phyloP scores from a whole-genome alignment of 73 alveolate genomes.

The Paramecium sonneborni region DNA sequence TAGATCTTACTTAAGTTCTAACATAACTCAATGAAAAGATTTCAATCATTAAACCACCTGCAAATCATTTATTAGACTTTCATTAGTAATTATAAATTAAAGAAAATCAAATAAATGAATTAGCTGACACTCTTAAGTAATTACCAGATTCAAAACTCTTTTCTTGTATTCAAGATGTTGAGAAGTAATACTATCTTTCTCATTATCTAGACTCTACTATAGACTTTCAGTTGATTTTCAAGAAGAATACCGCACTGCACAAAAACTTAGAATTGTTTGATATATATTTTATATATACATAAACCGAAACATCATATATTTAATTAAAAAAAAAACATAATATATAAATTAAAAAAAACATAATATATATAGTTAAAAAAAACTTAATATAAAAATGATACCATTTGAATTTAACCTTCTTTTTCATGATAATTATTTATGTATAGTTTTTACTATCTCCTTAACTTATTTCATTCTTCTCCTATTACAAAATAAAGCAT shows the following conservation, averaged over 20 bases:
- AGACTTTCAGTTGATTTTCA: slow-evolving; percentile 18
- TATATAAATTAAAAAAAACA: background rate
- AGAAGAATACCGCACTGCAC: background rate
- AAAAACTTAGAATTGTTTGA: slow-evolving; percentile 3
- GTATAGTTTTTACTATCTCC: too few relatives aligned
- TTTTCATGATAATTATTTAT: too few relatives aligned
- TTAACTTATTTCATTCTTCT: too few relatives aligned
- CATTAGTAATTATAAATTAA: background rate
- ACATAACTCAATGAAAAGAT: background rate
- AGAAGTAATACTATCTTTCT: background rate
- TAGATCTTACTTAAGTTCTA: background rate
- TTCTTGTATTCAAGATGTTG: slow-evolving; percentile 27
- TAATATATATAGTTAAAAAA: too few relatives aligned
- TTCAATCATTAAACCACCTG: background rate
- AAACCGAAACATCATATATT: too few relatives aligned
- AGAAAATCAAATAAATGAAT: background rate
- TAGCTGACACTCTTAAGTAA: background rate
- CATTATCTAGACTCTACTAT: background rate
- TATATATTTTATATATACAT: background rate
- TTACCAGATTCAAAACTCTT: slow-evolving; percentile 31
- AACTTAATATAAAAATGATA: too few relatives aligned
- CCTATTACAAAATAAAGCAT: too few relatives aligned
- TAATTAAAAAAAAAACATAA: background rate
- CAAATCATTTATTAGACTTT: background rate
- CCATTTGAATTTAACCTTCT: too few relatives aligned